Evolutionary conservation across 176 grass and related monocot genomes (phyloP).

Genomic region (Cymbopogon citratus): DNA sequence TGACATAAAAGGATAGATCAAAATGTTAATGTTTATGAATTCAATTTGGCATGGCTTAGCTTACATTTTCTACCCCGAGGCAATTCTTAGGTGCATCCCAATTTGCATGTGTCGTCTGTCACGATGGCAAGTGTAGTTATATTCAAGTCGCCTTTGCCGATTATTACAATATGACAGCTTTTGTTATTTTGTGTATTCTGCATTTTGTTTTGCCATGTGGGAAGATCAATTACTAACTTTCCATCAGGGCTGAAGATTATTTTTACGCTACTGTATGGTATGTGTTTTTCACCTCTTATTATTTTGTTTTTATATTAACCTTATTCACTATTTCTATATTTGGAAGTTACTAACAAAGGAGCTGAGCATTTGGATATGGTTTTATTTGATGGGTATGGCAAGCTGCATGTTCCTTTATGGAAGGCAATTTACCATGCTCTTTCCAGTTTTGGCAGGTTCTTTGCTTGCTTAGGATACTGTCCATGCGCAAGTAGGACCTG

Average conservation of each 20-base stretch:
- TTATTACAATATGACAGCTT: neutral
- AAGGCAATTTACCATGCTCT: neutral
- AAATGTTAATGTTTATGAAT: conserved; percentile 22
- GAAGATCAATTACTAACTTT: conserved; percentile 3
- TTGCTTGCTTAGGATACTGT: conserved; percentile 2
- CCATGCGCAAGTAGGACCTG: neutral
- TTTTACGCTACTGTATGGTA: conserved; percentile 7
- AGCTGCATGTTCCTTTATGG: neutral
- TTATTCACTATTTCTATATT: neutral
- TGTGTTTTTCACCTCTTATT: neutral
- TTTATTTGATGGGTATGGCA: conserved; percentile 8
- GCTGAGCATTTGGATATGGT: neutral
- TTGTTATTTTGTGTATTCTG: conserved; percentile 16
- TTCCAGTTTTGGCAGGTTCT: conserved; percentile 1
- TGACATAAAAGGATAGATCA: conserved; percentile 25
- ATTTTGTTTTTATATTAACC: too few species aligned
- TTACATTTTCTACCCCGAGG: neutral
- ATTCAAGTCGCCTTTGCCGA: neutral
- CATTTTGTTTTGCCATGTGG: conserved; percentile 16
- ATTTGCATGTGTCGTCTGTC: conserved; percentile 1
- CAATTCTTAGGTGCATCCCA: conserved; percentile 3
- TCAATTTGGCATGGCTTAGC: neutral
- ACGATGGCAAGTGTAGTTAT: neutral
- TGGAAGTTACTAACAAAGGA: conserved; percentile 3
- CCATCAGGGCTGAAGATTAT: neutral